A percentile compares a stretch with the other conserved stretches of the same genome.
Conservation (phyloP, 2,329 filamentous ascomycete genomes). For the Penicillium sp. region DNA sequence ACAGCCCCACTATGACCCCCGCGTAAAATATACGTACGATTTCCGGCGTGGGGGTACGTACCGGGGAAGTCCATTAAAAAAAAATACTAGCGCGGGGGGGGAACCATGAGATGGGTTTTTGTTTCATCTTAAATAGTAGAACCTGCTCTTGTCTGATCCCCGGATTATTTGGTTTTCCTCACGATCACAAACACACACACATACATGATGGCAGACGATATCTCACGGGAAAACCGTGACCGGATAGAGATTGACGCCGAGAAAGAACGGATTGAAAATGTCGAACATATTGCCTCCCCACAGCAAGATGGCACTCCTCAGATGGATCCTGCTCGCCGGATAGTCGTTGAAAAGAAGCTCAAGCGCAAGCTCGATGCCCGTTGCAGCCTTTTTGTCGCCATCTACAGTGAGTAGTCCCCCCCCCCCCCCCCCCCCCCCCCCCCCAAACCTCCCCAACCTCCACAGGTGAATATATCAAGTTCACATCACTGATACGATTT, state of each 20-base stretch:
- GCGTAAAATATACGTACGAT: not conserved
- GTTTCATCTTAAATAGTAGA: not conserved
- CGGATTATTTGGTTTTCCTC: not conserved
- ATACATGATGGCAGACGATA: conserved; percentile 23
- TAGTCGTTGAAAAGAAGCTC: conserved; percentile 27
- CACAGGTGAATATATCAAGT: not conserved
- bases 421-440: not conserved
- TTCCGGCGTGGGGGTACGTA: conserved; percentile 12
- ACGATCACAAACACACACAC: not conserved
- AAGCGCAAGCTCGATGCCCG: conserved; percentile 31
- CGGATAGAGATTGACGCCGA: conserved; percentile 19
- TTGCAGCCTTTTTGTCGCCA: conserved; percentile 28
- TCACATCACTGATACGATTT: not conserved
- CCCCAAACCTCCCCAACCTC: not conserved
- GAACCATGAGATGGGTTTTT: not conserved
- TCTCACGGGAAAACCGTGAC: conserved; percentile 16
- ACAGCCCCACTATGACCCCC: conserved; percentile 5
- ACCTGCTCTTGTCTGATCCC: not conserved
- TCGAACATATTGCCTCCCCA: conserved; percentile 20
- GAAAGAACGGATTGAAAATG: conserved; percentile 21
- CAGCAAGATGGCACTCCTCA: conserved; percentile 8
- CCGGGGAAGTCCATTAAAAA: conserved; percentile 5
- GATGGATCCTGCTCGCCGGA: conserved; percentile 26
- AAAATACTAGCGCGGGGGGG: conserved; percentile 10
- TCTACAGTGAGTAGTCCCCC: conserved; percentile 17